Percentiles rank a stretch among this genome's conserved stretches.
phyloP scores from a whole-genome alignment of 1,284 basidiomycete species.

The Puccinia coronata region DNA sequence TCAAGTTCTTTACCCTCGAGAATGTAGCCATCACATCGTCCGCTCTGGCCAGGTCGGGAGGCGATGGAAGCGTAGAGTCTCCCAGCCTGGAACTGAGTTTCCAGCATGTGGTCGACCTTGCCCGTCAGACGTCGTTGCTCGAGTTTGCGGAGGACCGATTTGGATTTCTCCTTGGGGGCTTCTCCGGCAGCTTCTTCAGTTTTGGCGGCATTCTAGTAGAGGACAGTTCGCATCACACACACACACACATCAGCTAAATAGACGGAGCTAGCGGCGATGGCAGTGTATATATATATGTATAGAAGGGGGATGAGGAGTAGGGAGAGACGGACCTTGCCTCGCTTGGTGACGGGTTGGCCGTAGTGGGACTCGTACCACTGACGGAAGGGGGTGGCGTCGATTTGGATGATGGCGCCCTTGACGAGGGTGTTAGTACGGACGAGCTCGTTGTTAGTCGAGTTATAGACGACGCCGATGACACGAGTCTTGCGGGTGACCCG shows the following conservation, averaged over 20 bases:
- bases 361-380: constrained; percentile 94
- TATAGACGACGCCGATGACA: constrained; percentile 92
- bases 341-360: constrained; percentile 61
- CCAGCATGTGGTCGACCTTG: constrained; percentile 84
- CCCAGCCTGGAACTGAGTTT: constrained; percentile 80
- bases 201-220: neutral
- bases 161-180: constrained; percentile 67
- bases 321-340: constrained; percentile 64
- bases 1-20: constrained; percentile 96
- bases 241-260: too few relatives aligned
- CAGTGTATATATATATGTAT: too few relatives aligned
- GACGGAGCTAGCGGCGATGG: too few relatives aligned
- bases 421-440: constrained; percentile 97
- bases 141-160: constrained; percentile 79
- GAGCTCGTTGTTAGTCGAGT: constrained; percentile 96
- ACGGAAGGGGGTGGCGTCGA: constrained; percentile 94
- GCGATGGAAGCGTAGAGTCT: constrained; percentile 84
- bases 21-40: constrained; percentile 90
- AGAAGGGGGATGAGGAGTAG: too few relatives aligned
- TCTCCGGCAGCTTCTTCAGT: constrained; percentile 60
- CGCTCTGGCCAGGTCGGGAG: constrained; percentile 89
- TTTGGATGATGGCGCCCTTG: constrained; percentile 88
- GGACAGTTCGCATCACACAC: neutral
- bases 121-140: constrained; percentile 88
- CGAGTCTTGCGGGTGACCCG: constrained; percentile 87